Evolutionary conservation across 1,139 yeast species (phyloP), one percentile per base, ranked within the genome.

Genomic region (Yamadazyma dushanensis): DNA sequence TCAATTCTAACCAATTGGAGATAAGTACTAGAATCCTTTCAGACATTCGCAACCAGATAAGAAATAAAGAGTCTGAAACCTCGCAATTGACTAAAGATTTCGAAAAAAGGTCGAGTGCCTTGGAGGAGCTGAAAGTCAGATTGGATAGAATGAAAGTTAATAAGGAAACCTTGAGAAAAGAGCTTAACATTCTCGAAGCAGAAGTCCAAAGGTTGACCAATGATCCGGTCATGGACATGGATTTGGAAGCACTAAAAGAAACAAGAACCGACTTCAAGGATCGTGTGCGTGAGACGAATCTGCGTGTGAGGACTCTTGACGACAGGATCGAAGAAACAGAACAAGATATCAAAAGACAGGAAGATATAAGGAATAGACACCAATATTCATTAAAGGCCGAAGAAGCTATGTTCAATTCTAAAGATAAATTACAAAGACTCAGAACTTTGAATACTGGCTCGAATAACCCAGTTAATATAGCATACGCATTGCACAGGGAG

Each of bases 401-500:
- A 29, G 31, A 32, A 19, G 10, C 27, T 3, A 29, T 16, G 15
- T 22, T 37, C 16, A 29, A 29, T 16, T 29, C 34, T 3, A 38
- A 20, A n/a, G 41, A 38, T 20, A 24, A 28, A 9, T 15, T 23
- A n/a, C 28, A n/a, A 22, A 30, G 25, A 31, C 29, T 31, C 22
- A 19, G 26, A 23, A 17, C 16, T n/a, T n/a, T n/a, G n/a, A n/a
- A n/a, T n/a, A n/a, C n/a, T n/a, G n/a, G n/a, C n/a, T n/a, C n/a
- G n/a, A n/a, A n/a, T n/a, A n/a, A n/a, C n/a, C n/a, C n/a, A n/a
- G n/a, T n/a, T n/a, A n/a, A 32, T 10, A 25, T 16, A 5, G 53
- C 72, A 0, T 61, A 56, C 37, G 49, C 50, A 8, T 65, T 65
- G 0, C 74, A 66, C 39, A 46, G 46, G 14, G 46, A 49, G 17